Evolutionary conservation across 495 filamentous ascomycete genomes (phyloP), one percentile per base, ranked within the genome.

Genomic region (Neurospora sp.): DNA sequence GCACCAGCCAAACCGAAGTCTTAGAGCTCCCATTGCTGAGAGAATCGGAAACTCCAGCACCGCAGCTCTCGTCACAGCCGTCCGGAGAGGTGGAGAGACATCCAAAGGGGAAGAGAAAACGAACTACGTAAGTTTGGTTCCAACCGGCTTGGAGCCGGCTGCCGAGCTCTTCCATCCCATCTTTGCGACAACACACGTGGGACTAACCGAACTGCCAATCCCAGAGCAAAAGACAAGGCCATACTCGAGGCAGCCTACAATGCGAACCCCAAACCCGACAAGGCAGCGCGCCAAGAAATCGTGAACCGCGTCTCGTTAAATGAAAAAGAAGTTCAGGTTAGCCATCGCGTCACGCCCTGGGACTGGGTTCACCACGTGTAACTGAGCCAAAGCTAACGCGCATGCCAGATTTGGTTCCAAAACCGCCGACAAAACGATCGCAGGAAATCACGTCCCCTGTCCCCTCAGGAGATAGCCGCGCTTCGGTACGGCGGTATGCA

Each of bases 261-360:
- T 75, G 85, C 85, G 42, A 94, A 98, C 79, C 87, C 94, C 4
- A 97, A 97, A 80, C 96, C 96, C 71, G 96, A 98, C 84, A 98
- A 98, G 82, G 86, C 89, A 18, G 91, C 92, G 78, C 92, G 96
- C 79, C 86, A 91, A 62, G 91, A 90, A 77, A 93, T 99, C 73
- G 92, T 94, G 71, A 89, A 87, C 81, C 90, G 89, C 79, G 96
- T 98, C 71, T 90, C 92, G 66, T 87, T 99, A 77, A 96, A 92
- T 74, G 96, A 99, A 83, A 98, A 98, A 81, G 95, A 98, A 86
- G 93, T 98, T 20, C 96, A 98, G 89, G 96, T 98, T 78, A 86
- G 92, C 69, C 69, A 39, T 70, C 9, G 70, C 38, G 71, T 23
- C 69, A 70, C 76, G 71, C 38, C 72, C 66, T 12, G 69, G 40